A percentile compares a stretch with the other conserved stretches of the same genome.
These are phyloP conservation scores for Pyrenophora seminiperda DNA, from an alignment of 2,329 filamentous ascomycete genomes.

Conservation along the genomic window DNA sequence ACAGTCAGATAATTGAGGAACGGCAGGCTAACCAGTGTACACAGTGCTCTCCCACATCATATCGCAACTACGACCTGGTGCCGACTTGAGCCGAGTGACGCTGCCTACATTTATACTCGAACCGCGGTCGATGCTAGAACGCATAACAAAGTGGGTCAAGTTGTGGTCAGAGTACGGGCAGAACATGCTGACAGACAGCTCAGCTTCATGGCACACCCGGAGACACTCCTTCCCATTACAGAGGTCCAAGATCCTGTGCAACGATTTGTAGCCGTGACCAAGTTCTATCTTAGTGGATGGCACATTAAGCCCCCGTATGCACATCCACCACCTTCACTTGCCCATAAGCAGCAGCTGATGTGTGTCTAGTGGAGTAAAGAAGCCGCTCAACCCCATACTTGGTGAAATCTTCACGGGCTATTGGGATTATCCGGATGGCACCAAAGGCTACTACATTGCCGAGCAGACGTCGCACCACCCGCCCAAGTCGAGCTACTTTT, in stretches of 20 bases:
- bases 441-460: slow-evolving; percentile 90
- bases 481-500: slow-evolving; percentile 98
- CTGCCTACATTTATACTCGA: slow-evolving; percentile 98
- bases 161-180: too few relatives aligned
- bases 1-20: neutral
- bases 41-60: slow-evolving; percentile 95
- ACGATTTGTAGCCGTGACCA: slow-evolving; percentile 92
- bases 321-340: neutral
- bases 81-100: slow-evolving; percentile 91
- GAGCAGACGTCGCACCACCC: slow-evolving; percentile 99
- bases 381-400: slow-evolving; percentile 93
- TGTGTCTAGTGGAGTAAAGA: slow-evolving; percentile 83
- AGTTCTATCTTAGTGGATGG: slow-evolving; percentile 98
- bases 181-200: slow-evolving; percentile 23
- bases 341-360: slow-evolving; percentile 32
- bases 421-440: slow-evolving; percentile 87
- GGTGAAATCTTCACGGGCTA: slow-evolving; percentile 95
- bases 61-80: slow-evolving; percentile 91
- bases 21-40: slow-evolving; percentile 20
- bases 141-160: slow-evolving; percentile 91
- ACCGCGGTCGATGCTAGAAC: slow-evolving; percentile 95
- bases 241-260: slow-evolving; percentile 85
- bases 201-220: slow-evolving; percentile 99
- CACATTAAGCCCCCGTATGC: slow-evolving; percentile 95
- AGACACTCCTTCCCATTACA: slow-evolving; percentile 88